Conservation (phyloP, 768 basidiomycete genomes). For the Paxillus involutus region DNA sequence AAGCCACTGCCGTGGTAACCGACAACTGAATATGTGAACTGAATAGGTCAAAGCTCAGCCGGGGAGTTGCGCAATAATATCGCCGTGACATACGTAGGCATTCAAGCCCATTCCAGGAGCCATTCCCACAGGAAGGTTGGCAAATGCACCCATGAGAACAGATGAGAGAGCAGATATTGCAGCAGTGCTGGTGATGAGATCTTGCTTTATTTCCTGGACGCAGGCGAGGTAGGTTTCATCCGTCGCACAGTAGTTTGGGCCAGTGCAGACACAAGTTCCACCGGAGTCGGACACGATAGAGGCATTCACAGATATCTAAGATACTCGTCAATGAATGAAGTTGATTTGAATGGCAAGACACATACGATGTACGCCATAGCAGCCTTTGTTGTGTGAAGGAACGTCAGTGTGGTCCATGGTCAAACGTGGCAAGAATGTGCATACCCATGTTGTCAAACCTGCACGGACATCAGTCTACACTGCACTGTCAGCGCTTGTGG, state of each 20-base stretch:
- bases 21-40: conserved; percentile 89
- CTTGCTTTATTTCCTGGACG: conserved; percentile 60
- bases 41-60: background rate
- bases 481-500: conserved; percentile 5
- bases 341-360: background rate
- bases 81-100: conserved; percentile 58
- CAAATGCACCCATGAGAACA: conserved; percentile 80
- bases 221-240: conserved; percentile 59
- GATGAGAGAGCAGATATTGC: conserved; percentile 73
- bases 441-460: conserved; percentile 79
- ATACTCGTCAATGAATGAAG: background rate
- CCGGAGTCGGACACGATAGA: conserved; percentile 74
- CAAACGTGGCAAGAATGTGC: conserved; percentile 18
- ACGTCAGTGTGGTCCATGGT: conserved; percentile 4
- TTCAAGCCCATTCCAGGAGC: conserved; percentile 86
- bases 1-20: conserved; percentile 74
- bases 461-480: conserved; percentile 73
- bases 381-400: conserved; percentile 39
- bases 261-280: conserved; percentile 77
- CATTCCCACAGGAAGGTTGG: conserved; percentile 87
- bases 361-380: conserved; percentile 85
- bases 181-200: conserved; percentile 83
- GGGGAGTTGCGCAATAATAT: background rate
- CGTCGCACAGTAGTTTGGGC: conserved; percentile 50
- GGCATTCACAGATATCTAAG: conserved; percentile 83